Base-by-base conservation (phyloP, 225 moss, liverwort and hornwort genomes). In the Straminergon stramineum region DNA sequence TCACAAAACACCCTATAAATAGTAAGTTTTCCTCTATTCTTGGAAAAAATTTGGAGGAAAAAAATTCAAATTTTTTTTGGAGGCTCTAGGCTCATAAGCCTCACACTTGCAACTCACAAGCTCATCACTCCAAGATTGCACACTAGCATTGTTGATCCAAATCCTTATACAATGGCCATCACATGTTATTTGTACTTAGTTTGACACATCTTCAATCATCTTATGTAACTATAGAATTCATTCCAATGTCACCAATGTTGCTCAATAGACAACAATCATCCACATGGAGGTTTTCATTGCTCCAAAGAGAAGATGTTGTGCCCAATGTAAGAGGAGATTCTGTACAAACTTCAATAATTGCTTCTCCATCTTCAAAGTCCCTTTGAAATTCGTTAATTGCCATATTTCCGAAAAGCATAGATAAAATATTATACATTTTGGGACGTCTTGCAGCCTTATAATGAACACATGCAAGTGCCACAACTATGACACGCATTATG, bases 131-230 rank as follows among this genome's bases (percentile, higher is more conserved):
- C n/a, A n/a, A n/a, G n/a, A n/a, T n/a, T n/a, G n/a, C n/a, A n/a
- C n/a, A n/a, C n/a, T n/a, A n/a, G n/a, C n/a, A n/a, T n/a, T n/a
- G n/a, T n/a, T n/a, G n/a, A n/a, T 75, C 6, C 31, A 75, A 6
- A 11, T 18, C 6, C 6, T 43, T 11, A 6, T 75, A 48, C 75
- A 31, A 48, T 30, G 11, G 45, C 30, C 48, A 48, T 48, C 1
- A 75, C 24, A 74, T 8, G 28, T 9, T 30, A 3, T 0, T 6
- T 17, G 30, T 10, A 30, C 1, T 45, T 0, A 2, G 0, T 45
- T 45, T 28, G 17, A 5, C 10, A 45, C 70, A 74, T 28, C 3
- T 13, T 32, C 55, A 37, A 15, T 2, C 10, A 79, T 5, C 22
- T 24, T 10, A 24, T 79, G 6, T 37, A 56, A 22, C 37, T 24